phyloP scores from a whole-genome alignment of 331 rosid species.

The Rhamnella rubrinervis region DNA sequence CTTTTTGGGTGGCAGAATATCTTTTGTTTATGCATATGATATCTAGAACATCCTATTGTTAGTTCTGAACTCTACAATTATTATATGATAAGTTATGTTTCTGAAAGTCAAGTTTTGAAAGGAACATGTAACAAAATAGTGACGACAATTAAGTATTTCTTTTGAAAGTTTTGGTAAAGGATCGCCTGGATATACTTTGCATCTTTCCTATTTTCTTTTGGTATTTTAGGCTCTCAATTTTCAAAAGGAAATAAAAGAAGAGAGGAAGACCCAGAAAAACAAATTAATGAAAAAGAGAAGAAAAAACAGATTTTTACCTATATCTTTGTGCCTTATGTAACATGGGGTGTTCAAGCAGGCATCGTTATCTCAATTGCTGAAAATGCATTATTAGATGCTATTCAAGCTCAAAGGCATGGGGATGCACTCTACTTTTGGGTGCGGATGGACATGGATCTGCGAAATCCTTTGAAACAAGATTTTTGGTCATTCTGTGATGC shows the following conservation, averaged over 20 bases:
- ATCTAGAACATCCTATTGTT: too few relatives aligned
- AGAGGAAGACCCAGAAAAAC: too few relatives aligned
- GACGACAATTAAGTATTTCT: background rate
- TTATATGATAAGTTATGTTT: background rate
- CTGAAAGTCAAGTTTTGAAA: background rate
- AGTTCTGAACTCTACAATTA: too few relatives aligned
- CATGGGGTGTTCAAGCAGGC: conserved; percentile 52
- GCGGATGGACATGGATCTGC: conserved; percentile 69
- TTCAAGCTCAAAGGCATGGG: conserved; percentile 66
- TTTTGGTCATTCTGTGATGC: conserved; percentile 96
- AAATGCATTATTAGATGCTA: conserved; percentile 66
- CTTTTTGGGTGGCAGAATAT: too few relatives aligned
- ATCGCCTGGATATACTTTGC: background rate
- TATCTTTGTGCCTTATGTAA: conserved; percentile 19
- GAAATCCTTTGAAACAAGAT: conserved; percentile 61
- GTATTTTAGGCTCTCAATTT: background rate
- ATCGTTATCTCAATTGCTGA: conserved; percentile 76
- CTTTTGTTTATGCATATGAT: too few relatives aligned
- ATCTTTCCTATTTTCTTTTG: background rate
- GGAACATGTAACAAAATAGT: background rate
- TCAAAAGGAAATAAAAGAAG: background rate
- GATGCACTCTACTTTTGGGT: conserved; percentile 96
- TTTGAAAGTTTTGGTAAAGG: background rate
- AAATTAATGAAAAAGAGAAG: background rate
- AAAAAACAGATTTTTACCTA: conserved; percentile 4